These are phyloP conservation scores for Ambrosiella xylebori DNA, from an alignment of 2,329 filamentous ascomycete genomes.

Conservation along the genomic window DNA sequence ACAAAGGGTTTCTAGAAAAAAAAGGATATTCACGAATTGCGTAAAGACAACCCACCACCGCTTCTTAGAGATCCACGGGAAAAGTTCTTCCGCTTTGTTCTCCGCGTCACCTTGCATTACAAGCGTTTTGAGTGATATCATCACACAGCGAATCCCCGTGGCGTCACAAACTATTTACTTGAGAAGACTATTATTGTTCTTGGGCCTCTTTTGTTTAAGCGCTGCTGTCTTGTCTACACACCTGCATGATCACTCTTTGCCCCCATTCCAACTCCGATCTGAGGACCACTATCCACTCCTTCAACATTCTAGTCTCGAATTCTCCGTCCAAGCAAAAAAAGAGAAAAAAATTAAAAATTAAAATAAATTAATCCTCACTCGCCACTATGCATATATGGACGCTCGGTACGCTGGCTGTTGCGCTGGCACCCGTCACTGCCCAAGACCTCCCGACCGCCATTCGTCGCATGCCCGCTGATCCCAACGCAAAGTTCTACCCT, in stretches of 20 bases:
- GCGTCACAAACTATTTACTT: too few relatives aligned
- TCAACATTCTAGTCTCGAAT: not conserved
- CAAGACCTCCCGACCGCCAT: conserved; percentile 40
- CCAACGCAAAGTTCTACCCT: conserved; percentile 56
- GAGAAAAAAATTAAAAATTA: not conserved
- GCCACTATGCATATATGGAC: conserved; percentile 22
- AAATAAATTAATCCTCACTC: not conserved
- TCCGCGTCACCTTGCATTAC: too few relatives aligned
- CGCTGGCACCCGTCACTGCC: conserved; percentile 7
- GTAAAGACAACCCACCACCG: too few relatives aligned
- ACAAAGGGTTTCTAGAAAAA: not conserved
- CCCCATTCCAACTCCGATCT: not conserved
- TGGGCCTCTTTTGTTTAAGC: too few relatives aligned
- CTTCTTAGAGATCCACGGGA: too few relatives aligned
- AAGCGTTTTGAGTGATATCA: not conserved
- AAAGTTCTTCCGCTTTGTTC: too few relatives aligned
- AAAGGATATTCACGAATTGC: too few relatives aligned
- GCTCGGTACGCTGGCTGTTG: conserved; percentile 4
- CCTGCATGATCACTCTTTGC: not conserved
- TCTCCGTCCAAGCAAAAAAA: not conserved
- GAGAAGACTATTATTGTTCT: too few relatives aligned
- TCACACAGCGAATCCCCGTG: not conserved
- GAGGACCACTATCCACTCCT: too few relatives aligned
- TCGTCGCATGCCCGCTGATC: conserved; percentile 54
- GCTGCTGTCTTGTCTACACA: not conserved